Percentiles rank a stretch among this genome's conserved stretches.
phyloP scores from a whole-genome alignment of 1,284 basidiomycete species.

The Cutaneotrichosporon sp. region DNA sequence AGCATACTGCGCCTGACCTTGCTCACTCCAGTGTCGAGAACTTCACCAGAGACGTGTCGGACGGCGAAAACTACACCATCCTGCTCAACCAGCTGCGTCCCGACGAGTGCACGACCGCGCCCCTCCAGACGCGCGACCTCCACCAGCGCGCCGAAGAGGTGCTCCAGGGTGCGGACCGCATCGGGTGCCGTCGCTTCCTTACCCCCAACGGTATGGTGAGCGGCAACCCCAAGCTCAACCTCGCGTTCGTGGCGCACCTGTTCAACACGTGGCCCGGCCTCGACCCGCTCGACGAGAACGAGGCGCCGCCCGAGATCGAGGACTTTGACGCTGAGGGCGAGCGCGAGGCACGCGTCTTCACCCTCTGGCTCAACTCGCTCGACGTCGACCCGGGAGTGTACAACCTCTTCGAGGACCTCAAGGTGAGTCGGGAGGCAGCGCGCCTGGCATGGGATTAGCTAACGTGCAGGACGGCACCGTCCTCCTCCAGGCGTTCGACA shows the following conservation, averaged over 20 bases:
- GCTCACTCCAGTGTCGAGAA: conserved; percentile 75
- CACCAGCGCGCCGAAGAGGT: conserved; percentile 85
- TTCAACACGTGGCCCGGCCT: conserved; percentile 98
- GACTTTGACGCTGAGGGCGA: conserved; percentile 99
- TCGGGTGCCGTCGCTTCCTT: conserved; percentile 94
- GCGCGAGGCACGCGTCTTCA: conserved; percentile 95
- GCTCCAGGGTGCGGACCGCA: conserved; percentile 87
- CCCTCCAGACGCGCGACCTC: conserved; percentile 81
- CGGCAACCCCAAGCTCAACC: conserved; percentile 97
- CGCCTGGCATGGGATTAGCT: conserved; percentile 20
- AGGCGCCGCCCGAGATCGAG: conserved; percentile 75
- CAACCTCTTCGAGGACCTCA: conserved; percentile 94
- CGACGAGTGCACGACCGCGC: conserved; percentile 86
- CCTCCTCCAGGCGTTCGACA: conserved; percentile 95
- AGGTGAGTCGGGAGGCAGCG: conserved; percentile 53
- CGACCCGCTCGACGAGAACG: conserved; percentile 82
- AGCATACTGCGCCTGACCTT: conserved; percentile 21
- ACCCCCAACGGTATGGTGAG: conserved; percentile 86
- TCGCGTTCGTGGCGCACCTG: conserved; percentile 96
- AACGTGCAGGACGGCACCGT: conserved; percentile 68
- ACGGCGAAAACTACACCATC: conserved; percentile 97
- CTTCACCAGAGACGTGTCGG: conserved; percentile 91
- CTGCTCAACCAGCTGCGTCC: conserved; percentile 94
- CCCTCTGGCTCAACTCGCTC: conserved; percentile 95
- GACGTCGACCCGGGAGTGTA: conserved; percentile 95